These are phyloP conservation scores for Nyctanthes arbortristis DNA, from an alignment of 257 asterid genomes.

Conservation along the genomic window DNA sequence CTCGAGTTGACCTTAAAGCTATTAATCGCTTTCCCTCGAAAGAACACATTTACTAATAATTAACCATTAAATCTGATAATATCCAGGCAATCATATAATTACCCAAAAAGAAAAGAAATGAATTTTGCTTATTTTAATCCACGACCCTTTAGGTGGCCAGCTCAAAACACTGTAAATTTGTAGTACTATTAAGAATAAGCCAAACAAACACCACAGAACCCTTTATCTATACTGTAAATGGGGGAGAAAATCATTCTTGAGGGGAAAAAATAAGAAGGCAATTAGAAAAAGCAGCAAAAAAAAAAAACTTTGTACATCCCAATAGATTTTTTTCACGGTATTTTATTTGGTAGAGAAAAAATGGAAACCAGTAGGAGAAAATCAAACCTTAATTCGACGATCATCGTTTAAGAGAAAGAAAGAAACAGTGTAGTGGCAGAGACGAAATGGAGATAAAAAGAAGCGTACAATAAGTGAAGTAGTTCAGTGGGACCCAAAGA, in stretches of 20 bases:
- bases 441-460: slow-evolving; percentile 19
- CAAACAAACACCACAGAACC: not conserved
- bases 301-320: not conserved
- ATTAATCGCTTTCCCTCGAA: not conserved
- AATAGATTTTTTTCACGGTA: not conserved
- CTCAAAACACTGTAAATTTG: not conserved
- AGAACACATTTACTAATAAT: not conserved
- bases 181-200: not conserved
- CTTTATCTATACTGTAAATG: not conserved
- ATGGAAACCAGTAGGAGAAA: not conserved
- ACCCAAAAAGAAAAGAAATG: not conserved
- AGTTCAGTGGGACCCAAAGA: not conserved
- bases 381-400: not conserved
- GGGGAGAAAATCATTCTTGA: not conserved
- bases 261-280: not conserved
- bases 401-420: slow-evolving; percentile 12
- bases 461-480: slow-evolving; percentile 33
- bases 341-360: too few species aligned
- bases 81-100: not conserved
- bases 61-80: too few species aligned
- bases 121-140: not conserved
- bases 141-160: not conserved
- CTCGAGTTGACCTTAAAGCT: not conserved
- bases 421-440: not conserved
- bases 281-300: not conserved